Base-by-base conservation (phyloP, 2,329 filamentous ascomycete genomes). In the Cladosporium oxysporum region DNA sequence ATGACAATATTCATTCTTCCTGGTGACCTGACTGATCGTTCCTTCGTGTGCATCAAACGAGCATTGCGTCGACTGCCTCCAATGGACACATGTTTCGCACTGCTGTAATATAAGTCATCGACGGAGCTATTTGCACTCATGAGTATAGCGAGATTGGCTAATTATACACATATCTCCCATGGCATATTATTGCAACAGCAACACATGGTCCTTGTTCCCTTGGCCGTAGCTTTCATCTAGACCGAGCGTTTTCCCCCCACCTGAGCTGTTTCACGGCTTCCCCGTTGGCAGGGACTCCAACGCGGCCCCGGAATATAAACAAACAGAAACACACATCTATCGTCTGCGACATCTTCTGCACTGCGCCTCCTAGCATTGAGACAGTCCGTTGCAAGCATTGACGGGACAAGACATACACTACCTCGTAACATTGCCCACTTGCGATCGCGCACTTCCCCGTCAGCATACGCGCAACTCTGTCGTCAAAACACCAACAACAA, bases 181-280 rank as follows among this genome's bases (percentile, higher is more conserved):
- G n/a, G 41, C 2, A 23, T 21, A 47, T 11, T 35, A 35, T 47
- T 21, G 41, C 41, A 47, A 23, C n/a, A 3, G 37, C 10, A 21
- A 47, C 41, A 23, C 41, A 47, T 23, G 41, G 41, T 11, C 41
- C 41, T 11, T 21, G 41, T 21, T 12, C 8, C 41, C 16, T 12
- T 55, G 52, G 52, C n/a, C 29, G 29, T 31, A 55, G 52, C 52
- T 55, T 58, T 29, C 55, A n/a, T 41, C 55, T 41, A 58, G 55
- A 58, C 31, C 55, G 14, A 58, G 31, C 31, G 31, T 41, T 35
- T 58, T 41, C 23, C 35, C 35, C 31, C 37, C 57, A 21, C 35
- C 37, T 28, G 35, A 28, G 31, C 18, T 31, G 18, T 44, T 59
- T 28, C 35, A 41, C 37, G 35, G 33, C 37, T 59, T 59, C 18